phyloP scores from a whole-genome alignment of 2,329 filamentous ascomycete species.

The Pseudogymnoascus sp. region DNA sequence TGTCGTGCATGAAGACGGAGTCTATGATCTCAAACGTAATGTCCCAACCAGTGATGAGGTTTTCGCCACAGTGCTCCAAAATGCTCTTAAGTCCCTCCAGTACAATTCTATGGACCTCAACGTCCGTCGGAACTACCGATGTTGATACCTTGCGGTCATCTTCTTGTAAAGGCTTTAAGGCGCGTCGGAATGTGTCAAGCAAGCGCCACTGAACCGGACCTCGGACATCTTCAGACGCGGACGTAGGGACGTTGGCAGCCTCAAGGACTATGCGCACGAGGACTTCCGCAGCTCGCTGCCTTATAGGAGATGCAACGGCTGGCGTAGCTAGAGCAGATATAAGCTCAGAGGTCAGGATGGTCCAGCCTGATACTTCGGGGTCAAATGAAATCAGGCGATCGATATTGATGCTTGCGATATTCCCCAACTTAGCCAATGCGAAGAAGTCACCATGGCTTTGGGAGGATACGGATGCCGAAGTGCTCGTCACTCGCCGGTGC shows the following conservation, averaged over 20 bases:
- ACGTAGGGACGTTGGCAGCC: constrained; percentile 47
- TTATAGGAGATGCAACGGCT: constrained; percentile 42
- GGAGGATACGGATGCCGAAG: constrained; percentile 38
- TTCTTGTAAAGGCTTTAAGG: constrained; percentile 50
- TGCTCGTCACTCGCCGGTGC: constrained; percentile 35
- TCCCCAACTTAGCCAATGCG: constrained; percentile 65
- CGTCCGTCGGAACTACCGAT: constrained; percentile 53
- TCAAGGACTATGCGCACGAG: constrained; percentile 51
- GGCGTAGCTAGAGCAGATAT: constrained; percentile 42
- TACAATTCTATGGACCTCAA: constrained; percentile 72
- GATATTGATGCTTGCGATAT: constrained; percentile 66
- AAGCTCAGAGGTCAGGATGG: constrained; percentile 50
- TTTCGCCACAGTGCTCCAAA: constrained; percentile 82
- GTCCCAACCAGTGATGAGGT: constrained; percentile 74
- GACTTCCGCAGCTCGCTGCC: constrained; percentile 55
- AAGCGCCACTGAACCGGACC: constrained; percentile 64
- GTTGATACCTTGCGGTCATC: constrained; percentile 46
- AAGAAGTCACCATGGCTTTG: constrained; percentile 57
- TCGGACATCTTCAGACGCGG: constrained; percentile 42
- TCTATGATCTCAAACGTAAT: constrained; percentile 78
- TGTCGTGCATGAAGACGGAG: constrained; percentile 57
- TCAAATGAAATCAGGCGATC: constrained; percentile 62
- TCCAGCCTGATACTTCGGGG: constrained; percentile 68
- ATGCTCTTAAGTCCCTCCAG: constrained; percentile 75
- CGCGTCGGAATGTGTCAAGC: constrained; percentile 56